Evolutionary conservation across 805 yeast genomes (phyloP), one percentile per base, ranked within the genome.

Genomic region (Maudiozyma pseudohumilis): DNA sequence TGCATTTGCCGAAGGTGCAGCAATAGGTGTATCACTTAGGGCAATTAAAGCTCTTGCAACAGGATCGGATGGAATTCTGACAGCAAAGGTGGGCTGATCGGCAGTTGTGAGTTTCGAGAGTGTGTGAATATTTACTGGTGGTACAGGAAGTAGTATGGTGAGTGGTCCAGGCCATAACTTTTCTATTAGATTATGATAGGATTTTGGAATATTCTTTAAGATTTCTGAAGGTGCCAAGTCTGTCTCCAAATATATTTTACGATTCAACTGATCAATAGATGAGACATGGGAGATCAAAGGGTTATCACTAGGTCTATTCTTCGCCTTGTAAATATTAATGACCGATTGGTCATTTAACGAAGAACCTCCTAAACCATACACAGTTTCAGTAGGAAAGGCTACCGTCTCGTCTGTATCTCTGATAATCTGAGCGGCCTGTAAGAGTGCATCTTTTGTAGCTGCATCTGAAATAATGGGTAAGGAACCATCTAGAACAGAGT

Each of bases 1-100:
- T 1, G 96, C 89, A 59, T 92, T 92, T 2, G 98, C 98, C 1
- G 95, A 85, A 0, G 98, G 98, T 0, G 98, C 98, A 1, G 98
- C 98, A 26, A 92, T 61, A 1, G 98, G 97, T 2, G 82, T 72
- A 46, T 87, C 92, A 38, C 94, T 75, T 10, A 83, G 51, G 2
- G 85, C 82, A 38, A 92, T 87, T 32, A 92, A 64, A 0, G 97
- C 95, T 43, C 98, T 66, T 0, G 97, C 97, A 1, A 92, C 73
- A 1, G 89, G 85, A 58, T 89, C 81, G 4, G 72, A 63, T 2
- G 98, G 98, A 56, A 92, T 70, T 42, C 98, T 69, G 1, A 87
- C 94, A 0, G 96, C 98, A 55, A 88, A 84, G 0, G 98, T 92
- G 13, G 76, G 68, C 56, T 89, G 96, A 7, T 76, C 78, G 0